Conservation (phyloP, 2,329 filamentous ascomycete genomes). For the Penicillium sclerotiorum region DNA sequence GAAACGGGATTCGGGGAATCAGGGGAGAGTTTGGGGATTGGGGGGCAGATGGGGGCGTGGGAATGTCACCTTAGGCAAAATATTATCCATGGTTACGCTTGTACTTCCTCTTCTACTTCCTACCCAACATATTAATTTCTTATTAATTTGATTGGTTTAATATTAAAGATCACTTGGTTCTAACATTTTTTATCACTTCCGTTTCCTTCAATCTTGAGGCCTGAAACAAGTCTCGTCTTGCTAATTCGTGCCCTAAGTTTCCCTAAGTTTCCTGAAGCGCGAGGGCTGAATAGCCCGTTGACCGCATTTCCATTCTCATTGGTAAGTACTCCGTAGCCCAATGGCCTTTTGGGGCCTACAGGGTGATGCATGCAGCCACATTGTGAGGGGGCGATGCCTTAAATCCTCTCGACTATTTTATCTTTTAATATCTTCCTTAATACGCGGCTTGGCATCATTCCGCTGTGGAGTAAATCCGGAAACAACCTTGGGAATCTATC, state of each 20-base stretch:
- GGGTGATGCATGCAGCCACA: too few relatives aligned
- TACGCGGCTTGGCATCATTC: not conserved
- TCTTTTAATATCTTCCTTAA: not conserved
- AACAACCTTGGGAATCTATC: too few relatives aligned
- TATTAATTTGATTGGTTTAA: not conserved
- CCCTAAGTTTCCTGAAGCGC: not conserved
- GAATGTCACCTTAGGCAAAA: not conserved
- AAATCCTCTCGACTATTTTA: too few relatives aligned
- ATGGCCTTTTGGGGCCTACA: too few relatives aligned
- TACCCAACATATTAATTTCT: not conserved
- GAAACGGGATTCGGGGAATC: constrained; percentile 7
- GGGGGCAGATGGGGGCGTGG: too few relatives aligned
- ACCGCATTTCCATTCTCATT: not conserved
- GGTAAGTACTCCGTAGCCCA: too few relatives aligned
- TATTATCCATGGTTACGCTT: not conserved
- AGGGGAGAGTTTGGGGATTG: constrained; percentile 8
- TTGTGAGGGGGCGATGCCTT: too few relatives aligned
- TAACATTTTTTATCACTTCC: too few relatives aligned
- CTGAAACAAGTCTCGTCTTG: not conserved
- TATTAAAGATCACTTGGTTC: too few relatives aligned
- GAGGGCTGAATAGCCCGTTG: not conserved
- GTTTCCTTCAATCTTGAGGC: not conserved
- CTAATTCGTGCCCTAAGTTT: not conserved
- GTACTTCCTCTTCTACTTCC: not conserved
- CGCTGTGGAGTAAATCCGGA: constrained; percentile 4